Conservation (phyloP, 2,329 filamentous ascomycete genomes). For the Colletotrichum sp. region DNA sequence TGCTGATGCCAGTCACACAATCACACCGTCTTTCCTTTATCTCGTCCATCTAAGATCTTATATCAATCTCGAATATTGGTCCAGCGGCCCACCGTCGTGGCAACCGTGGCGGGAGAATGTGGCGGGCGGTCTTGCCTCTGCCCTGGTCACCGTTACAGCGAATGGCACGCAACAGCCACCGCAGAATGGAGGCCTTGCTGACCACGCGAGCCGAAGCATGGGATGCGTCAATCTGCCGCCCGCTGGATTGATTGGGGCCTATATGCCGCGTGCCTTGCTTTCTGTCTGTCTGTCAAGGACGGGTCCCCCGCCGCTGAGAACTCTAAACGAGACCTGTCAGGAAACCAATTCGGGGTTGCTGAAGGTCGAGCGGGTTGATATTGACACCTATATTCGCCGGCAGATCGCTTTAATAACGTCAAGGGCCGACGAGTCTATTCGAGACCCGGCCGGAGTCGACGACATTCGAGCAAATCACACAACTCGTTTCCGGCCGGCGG, state of each 20-base stretch:
- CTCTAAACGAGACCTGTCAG: not conserved
- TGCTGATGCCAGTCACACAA: not conserved
- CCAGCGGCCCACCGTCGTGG: not conserved
- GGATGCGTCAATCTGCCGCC: constrained; percentile 10
- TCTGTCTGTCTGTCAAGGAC: not conserved
- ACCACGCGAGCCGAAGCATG: constrained; percentile 4
- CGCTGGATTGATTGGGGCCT: not conserved
- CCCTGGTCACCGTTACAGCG: constrained; percentile 4
- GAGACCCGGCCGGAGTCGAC: not conserved
- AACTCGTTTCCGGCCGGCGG: not conserved
- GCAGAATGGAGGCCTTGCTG: not conserved
- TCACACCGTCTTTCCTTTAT: constrained; percentile 1
- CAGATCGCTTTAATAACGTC: constrained; percentile 1
- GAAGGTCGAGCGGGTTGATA: not conserved
- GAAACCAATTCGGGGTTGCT: not conserved
- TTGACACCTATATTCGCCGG: not conserved
- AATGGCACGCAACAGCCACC: not conserved
- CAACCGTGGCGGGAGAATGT: not conserved
- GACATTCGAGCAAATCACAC: not conserved
- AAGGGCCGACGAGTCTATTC: not conserved
- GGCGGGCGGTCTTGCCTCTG: not conserved
- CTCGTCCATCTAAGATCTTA: not conserved
- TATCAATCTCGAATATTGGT: not conserved
- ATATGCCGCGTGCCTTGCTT: not conserved
- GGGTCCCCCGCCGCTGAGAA: not conserved